phyloP scores from a whole-genome alignment of 371 early-diverging fungal genomes.

The Mucor plumbeus region DNA sequence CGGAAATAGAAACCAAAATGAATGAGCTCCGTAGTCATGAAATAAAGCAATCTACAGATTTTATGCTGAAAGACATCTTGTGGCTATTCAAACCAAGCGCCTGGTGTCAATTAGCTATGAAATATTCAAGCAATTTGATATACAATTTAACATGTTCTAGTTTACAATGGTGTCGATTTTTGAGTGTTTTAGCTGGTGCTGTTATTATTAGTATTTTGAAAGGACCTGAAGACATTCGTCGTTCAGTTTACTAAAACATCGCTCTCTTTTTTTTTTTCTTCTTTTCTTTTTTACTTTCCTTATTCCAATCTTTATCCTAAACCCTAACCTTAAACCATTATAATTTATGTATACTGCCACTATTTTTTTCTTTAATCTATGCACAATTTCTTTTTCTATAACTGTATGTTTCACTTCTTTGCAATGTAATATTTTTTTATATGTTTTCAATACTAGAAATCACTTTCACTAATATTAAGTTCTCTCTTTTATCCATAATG shows the following conservation, averaged over 20 bases:
- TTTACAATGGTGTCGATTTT: conserved; percentile 68
- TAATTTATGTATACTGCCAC: conserved; percentile 17
- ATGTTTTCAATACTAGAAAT: neutral
- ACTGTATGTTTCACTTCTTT: neutral
- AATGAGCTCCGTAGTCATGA: conserved; percentile 30
- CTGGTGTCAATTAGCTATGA: conserved; percentile 22
- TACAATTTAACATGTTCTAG: conserved; percentile 24
- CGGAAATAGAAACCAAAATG: conserved; percentile 33
- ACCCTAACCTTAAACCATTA: neutral
- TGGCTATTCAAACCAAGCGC: conserved; percentile 9
- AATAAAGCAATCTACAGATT: neutral
- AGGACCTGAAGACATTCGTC: conserved; percentile 58
- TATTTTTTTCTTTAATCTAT: conserved; percentile 7
- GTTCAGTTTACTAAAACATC: neutral
- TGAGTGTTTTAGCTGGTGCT: conserved; percentile 58
- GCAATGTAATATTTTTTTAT: conserved; percentile 8
- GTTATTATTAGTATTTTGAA: conserved; percentile 58
- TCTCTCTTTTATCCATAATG: neutral
- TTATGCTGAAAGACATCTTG: neutral
- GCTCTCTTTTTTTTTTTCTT: too few species aligned
- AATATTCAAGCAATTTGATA: conserved; percentile 8
- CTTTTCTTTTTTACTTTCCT: conserved; percentile 2
- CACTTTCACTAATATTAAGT: neutral
- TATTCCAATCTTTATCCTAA: conserved; percentile 2
- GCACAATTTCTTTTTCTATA: conserved; percentile 1